phyloP scores from a whole-genome alignment of 345 rosid species.

The Corymbia maculata region DNA sequence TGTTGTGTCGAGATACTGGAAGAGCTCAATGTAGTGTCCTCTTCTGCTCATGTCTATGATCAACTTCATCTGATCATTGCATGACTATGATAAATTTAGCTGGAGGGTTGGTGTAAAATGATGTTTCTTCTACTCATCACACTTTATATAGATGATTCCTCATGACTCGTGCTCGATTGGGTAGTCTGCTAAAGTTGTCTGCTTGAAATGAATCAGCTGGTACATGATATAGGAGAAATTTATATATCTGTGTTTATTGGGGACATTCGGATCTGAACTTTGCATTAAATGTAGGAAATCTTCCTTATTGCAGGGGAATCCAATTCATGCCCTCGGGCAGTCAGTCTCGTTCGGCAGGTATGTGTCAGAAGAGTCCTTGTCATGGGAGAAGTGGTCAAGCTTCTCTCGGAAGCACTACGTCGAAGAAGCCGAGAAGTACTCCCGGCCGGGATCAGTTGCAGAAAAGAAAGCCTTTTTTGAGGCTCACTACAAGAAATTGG shows the following conservation, averaged over 20 bases:
- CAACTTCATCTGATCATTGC: neutral
- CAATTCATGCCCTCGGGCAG: conserved; percentile 53
- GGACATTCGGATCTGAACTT: neutral
- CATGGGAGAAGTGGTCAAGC: conserved; percentile 63
- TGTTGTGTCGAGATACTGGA: neutral
- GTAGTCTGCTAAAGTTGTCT: neutral
- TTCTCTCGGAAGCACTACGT: conserved; percentile 8
- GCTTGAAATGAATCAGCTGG: neutral
- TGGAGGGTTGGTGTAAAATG: neutral
- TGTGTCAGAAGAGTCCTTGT: conserved; percentile 58
- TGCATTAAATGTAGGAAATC: neutral
- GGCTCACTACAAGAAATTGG: conserved; percentile 9
- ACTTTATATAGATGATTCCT: neutral
- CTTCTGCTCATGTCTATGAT: neutral
- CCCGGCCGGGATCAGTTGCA: conserved; percentile 7
- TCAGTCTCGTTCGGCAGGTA: conserved; percentile 93
- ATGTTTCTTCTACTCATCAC: neutral
- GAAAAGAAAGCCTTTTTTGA: conserved; percentile 14
- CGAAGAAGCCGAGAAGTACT: conserved; percentile 8
- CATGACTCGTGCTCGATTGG: neutral
- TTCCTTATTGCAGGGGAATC: conserved; percentile 44
- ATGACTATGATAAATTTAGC: neutral
- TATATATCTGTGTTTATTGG: neutral
- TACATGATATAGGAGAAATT: neutral
- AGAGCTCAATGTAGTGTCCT: neutral